Conservation (phyloP, 1,139 yeast species). For the Zygosaccharomyces sapae region DNA sequence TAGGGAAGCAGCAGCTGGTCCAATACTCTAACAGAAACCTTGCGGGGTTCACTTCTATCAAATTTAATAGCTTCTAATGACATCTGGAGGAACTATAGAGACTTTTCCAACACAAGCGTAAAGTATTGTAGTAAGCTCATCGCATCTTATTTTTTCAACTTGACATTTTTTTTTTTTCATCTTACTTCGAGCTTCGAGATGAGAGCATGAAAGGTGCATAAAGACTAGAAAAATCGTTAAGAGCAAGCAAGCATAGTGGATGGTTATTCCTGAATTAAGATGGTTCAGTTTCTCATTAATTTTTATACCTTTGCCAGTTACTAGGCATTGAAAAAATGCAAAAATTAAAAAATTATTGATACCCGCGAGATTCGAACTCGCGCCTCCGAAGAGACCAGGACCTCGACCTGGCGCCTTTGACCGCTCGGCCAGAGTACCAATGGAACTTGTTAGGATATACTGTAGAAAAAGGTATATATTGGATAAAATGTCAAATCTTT, state of each 20-base stretch:
- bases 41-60: conserved; percentile 39
- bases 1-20: conserved; percentile 85
- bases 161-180: not conserved
- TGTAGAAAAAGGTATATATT: too few relatives aligned
- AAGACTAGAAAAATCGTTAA: not conserved
- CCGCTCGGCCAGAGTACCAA: conserved; percentile 57
- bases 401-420: conserved; percentile 65
- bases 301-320: not conserved
- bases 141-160: not conserved
- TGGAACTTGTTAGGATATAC: not conserved
- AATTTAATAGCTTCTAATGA: conserved; percentile 66
- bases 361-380: conserved; percentile 64
- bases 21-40: conserved; percentile 52
- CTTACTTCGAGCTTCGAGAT: not conserved
- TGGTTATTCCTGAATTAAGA: not conserved
- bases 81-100: conserved; percentile 21
- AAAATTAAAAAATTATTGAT: conserved; percentile 40
- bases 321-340: not conserved
- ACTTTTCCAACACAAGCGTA: not conserved
- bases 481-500: too few relatives aligned
- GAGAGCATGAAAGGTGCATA: not conserved
- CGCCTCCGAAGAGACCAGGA: conserved; percentile 66
- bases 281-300: not conserved
- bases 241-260: not conserved
- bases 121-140: not conserved